A percentile compares a stretch with the other conserved stretches of the same genome.
These are phyloP conservation scores for Noccaea bulbosa DNA, from an alignment of 345 rosid species.

Conservation along the genomic window DNA sequence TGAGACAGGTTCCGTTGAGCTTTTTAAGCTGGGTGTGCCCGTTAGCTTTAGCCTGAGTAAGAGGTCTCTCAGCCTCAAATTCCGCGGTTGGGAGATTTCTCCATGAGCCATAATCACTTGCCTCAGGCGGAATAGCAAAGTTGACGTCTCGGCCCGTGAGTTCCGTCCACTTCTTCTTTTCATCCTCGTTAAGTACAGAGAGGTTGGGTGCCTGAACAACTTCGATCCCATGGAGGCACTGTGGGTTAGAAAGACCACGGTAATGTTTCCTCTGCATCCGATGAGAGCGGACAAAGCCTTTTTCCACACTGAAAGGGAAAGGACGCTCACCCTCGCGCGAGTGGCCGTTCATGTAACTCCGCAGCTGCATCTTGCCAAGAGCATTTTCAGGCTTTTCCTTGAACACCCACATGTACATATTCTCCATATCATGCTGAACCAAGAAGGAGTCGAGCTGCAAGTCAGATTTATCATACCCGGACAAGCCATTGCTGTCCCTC, in stretches of 20 bases:
- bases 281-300: conserved; percentile 79
- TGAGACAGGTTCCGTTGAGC: conserved; percentile 59
- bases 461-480: conserved; percentile 74
- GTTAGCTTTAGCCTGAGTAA: conserved; percentile 46
- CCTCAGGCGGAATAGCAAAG: conserved; percentile 62
- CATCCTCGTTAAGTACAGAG: conserved; percentile 61
- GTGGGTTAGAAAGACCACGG: conserved; percentile 81
- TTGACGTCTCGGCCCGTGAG: conserved; percentile 68
- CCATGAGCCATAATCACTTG: conserved; percentile 72
- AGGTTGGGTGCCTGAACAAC: conserved; percentile 66
- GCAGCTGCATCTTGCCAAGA: conserved; percentile 76
- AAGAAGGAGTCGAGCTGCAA: conserved; percentile 72
- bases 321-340: conserved; percentile 80
- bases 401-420: conserved; percentile 83
- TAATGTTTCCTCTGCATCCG: conserved; percentile 86
- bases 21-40: conserved; percentile 50
- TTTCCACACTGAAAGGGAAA: conserved; percentile 70
- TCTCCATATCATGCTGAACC: conserved; percentile 89
- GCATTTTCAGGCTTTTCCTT: conserved; percentile 83
- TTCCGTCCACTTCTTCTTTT: conserved; percentile 69
- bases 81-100: conserved; percentile 66
- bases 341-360: conserved; percentile 84
- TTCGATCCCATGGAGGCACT: conserved; percentile 77
- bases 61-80: conserved; percentile 60
- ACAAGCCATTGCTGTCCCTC: conserved; percentile 63